These are phyloP conservation scores for Ocimum tenuiflorum DNA, from an alignment of 257 asterid genomes.

Conservation along the genomic window DNA sequence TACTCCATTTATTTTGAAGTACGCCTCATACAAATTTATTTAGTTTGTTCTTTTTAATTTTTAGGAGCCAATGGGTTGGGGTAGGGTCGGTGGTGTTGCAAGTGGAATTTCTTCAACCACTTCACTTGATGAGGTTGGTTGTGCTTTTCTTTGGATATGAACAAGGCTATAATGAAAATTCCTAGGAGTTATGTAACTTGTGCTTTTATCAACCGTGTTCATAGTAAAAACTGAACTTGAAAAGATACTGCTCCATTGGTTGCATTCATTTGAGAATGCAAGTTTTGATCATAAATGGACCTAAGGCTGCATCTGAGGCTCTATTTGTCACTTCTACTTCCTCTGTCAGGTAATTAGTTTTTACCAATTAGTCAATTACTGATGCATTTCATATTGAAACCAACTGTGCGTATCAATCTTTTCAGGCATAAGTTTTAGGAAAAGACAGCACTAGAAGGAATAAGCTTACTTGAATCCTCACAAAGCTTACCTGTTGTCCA, in stretches of 20 bases:
- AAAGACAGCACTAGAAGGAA: not conserved
- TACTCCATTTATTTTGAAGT: not conserved
- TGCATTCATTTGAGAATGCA: not conserved
- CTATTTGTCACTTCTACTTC: not conserved
- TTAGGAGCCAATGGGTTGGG: no score
- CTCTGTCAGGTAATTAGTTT: no score
- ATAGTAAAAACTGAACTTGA: not conserved
- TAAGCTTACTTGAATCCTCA: not conserved
- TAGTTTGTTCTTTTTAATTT: not conserved
- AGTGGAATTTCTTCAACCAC: not conserved
- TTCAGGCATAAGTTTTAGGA: not conserved
- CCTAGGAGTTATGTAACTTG: not conserved
- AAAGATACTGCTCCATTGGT: not conserved
- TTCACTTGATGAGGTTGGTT: not conserved
- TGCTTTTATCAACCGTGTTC: not conserved
- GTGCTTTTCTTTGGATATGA: not conserved
- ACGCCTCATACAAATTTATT: not conserved
- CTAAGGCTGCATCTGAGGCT: not conserved
- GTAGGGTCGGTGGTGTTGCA: not conserved
- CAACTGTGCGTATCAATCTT: not conserved
- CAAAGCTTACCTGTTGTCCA: not conserved
- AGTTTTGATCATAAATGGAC: not conserved
- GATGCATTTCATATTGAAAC: not conserved
- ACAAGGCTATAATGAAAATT: not conserved
- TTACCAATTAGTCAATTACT: not conserved